These are phyloP conservation scores for Ambispora gerdemannii DNA, from an alignment of 192 early-diverging fungal genomes.

Conservation along the genomic window DNA sequence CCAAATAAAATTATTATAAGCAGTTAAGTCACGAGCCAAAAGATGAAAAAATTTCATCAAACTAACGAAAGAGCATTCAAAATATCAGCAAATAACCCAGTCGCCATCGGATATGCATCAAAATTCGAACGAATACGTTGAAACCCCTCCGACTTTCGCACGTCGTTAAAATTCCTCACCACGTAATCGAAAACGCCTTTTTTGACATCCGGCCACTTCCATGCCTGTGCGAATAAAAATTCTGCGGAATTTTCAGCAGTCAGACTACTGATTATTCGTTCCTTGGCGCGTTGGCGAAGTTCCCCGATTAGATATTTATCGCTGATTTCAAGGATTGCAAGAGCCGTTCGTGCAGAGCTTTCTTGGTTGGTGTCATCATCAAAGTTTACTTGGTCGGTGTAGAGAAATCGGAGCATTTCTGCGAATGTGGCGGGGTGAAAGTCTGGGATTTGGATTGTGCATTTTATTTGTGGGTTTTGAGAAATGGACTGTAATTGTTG, in stretches of 20 bases:
- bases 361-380: background rate
- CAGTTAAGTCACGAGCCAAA: no score
- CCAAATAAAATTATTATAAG: no score
- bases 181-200: conserved; percentile 10
- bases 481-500: background rate
- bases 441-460: conserved; percentile 1
- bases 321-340: background rate
- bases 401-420: conserved; percentile 16
- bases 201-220: conserved; percentile 7
- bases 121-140: background rate
- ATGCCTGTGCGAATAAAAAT: background rate
- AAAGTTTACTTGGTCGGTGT: conserved; percentile 17
- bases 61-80: background rate
- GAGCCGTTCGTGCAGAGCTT: background rate
- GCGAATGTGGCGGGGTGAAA: conserved; percentile 10
- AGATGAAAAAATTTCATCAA: no score
- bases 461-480: background rate
- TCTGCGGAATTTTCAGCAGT: conserved; percentile 3
- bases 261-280: background rate
- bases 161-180: conserved; percentile 8
- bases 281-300: conserved; percentile 1
- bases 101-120: background rate
- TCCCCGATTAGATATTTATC: conserved; percentile 16
- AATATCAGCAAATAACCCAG: background rate
- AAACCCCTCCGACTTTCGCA: conserved; percentile 8